Conservation (phyloP, 257 asterid genomes). For the Thymus quinquecostatus region DNA sequence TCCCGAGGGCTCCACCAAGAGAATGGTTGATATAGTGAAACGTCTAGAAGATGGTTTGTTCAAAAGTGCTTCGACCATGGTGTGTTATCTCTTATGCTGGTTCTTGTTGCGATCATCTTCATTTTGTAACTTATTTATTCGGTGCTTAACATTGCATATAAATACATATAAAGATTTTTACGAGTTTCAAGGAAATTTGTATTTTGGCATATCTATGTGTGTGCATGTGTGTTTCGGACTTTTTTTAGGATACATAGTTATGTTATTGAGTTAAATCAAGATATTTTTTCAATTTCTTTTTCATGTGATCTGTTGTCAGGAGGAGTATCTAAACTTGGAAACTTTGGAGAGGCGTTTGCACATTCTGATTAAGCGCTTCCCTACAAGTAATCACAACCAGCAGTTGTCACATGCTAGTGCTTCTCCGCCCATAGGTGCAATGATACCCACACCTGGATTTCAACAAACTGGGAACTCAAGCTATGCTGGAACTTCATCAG, state of each 20-base stretch:
- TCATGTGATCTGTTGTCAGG: conserved; percentile 51
- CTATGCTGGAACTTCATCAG: conserved; percentile 52
- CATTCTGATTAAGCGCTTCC: conserved; percentile 52
- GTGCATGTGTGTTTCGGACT: neutral
- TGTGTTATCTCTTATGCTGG: conserved; percentile 31
- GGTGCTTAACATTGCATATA: conserved; percentile 7
- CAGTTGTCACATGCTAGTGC: conserved; percentile 66
- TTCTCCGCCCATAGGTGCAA: conserved; percentile 72
- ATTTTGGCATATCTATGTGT: neutral
- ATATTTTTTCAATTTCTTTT: conserved; percentile 6
- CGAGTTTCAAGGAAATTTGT: conserved; percentile 13
- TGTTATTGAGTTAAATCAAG: conserved; percentile 17
- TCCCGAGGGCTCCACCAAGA: conserved; percentile 52
- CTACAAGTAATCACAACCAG: conserved; percentile 63
- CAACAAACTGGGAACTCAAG: conserved; percentile 67
- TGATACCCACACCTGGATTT: conserved; percentile 99
- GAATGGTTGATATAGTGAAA: conserved; percentile 67
- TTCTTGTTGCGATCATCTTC: conserved; percentile 26
- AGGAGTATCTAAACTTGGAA: conserved; percentile 72
- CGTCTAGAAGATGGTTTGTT: conserved; percentile 83
- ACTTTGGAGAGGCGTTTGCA: conserved; percentile 83
- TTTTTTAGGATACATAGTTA: conserved; percentile 5
- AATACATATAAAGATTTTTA: neutral
- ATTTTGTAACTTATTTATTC: conserved; percentile 2
- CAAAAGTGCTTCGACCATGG: conserved; percentile 76